Evolutionary conservation across 805 yeast genomes (phyloP), one percentile per base, ranked within the genome.

Genomic region (Candida patagonica): DNA sequence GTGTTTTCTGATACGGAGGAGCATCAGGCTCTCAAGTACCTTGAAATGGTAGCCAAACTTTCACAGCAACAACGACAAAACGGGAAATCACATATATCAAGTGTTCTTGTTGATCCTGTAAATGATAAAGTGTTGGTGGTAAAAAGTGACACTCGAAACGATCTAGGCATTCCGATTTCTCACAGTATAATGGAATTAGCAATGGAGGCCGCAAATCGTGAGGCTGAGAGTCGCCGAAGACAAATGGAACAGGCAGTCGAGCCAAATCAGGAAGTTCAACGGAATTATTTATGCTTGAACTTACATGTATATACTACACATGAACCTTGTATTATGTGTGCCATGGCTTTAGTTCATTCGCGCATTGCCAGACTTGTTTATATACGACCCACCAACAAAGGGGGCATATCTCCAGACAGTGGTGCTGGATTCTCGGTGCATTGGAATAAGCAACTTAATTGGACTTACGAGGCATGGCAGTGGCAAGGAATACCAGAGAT

Each of bases 281-380:
- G 32, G 13, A 54, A 52, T 23, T 92, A 92, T 54, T 67, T 92
- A 2, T 88, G 97, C 55, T 71, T 80, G 26, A 73, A 78, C 40
- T 70, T 76, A 48, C 78, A 83, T 45, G 86, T 92, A 0, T 86
- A 82, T 54, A 82, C 94, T 1, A 81, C 95, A 0, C 95, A 87
- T 56, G 98, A 92, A 58, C 98, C 98, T 0, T 92, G 98, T 53
- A 74, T 85, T 0, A 92, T 89, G 96, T 92, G 98, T 54, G 64
- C 84, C 5, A 92, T 92, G 98, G 97, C 97, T 0, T 65, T 92
- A 30, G 78, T 88, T 8, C 98, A 92, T 56, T 89, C 97, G 1
- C 67, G 98, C 36, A 71, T 92, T 0, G 70, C 76, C 12, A 66
- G 86, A 38, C 62, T 89, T 25, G 62, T 83, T 1, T 89, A 78